Evolutionary conservation across 257 asterid species (phyloP).

Genomic region (Paulownia fortunei): DNA sequence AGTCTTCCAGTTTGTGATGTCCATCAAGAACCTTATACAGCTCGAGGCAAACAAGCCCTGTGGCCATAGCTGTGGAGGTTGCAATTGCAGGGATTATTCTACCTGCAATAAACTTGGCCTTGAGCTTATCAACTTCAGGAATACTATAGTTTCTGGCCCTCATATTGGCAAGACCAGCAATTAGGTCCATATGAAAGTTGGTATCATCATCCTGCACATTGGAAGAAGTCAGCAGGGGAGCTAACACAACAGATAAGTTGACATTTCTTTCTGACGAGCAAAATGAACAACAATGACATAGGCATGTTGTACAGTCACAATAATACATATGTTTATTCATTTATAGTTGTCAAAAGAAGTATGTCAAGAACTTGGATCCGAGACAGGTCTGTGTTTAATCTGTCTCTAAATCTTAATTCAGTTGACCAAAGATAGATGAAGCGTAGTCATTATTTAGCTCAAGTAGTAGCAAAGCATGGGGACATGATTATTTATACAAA

Average conservation of each 20-base stretch:
- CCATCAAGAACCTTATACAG: conserved; percentile 51
- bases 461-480: too few relatives aligned
- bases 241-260: too few relatives aligned
- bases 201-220: conserved; percentile 52
- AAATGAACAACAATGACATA: too few relatives aligned
- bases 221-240: too few relatives aligned
- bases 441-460: too few relatives aligned
- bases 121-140: conserved; percentile 57
- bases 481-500: too few relatives aligned
- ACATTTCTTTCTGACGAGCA: too few relatives aligned
- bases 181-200: conserved; percentile 52
- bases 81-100: conserved; percentile 59
- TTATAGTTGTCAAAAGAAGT: too few relatives aligned
- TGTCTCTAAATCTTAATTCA: neutral
- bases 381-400: neutral
- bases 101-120: conserved; percentile 56
- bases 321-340: too few relatives aligned
- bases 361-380: neutral
- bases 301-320: too few relatives aligned
- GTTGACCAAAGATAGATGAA: too few relatives aligned
- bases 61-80: conserved; percentile 60
- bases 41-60: conserved; percentile 53
- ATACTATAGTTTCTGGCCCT: conserved; percentile 56
- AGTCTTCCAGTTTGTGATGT: conserved; percentile 52
- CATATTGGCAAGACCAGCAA: conserved; percentile 55